Evolutionary conservation across 169 alveolate species (phyloP).

Genomic region (Plasmodium coatneyi): DNA sequence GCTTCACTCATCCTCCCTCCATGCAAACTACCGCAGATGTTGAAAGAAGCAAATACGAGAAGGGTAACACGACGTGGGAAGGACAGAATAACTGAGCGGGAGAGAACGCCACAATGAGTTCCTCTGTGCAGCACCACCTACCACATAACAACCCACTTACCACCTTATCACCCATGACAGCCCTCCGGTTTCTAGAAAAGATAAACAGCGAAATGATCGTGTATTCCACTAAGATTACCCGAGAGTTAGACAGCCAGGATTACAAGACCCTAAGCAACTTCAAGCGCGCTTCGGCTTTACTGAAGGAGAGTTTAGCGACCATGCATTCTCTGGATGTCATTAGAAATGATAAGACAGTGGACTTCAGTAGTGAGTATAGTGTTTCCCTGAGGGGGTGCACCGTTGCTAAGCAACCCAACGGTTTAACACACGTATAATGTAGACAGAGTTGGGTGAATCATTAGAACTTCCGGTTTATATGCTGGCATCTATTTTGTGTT

Average conservation of each 20-base stretch:
- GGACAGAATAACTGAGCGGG: background rate
- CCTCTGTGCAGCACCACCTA: background rate
- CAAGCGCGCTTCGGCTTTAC: background rate
- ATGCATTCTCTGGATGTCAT: constrained; percentile 33
- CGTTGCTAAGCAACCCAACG: background rate
- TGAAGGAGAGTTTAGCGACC: constrained; percentile 41
- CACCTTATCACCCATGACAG: background rate
- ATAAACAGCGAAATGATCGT: constrained; percentile 14
- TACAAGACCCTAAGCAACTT: background rate
- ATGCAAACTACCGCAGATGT: constrained; percentile 17
- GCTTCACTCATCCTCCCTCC: background rate
- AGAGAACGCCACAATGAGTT: background rate
- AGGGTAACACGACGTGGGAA: constrained; percentile 8
- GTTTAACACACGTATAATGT: background rate
- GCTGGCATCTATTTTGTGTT: too few relatives aligned
- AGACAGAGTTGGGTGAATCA: background rate
- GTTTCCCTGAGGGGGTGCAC: background rate
- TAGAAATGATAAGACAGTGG: background rate
- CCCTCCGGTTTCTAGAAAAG: constrained; percentile 29
- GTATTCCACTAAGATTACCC: background rate
- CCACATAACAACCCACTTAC: too few relatives aligned
- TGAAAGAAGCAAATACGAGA: constrained; percentile 49
- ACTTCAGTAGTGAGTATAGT: background rate
- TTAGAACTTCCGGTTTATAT: too few relatives aligned
- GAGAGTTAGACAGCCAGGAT: background rate